Evolutionary conservation across 164 flowering plant genomes (phyloP).

Genomic region (Aristolochia fimbriata): DNA sequence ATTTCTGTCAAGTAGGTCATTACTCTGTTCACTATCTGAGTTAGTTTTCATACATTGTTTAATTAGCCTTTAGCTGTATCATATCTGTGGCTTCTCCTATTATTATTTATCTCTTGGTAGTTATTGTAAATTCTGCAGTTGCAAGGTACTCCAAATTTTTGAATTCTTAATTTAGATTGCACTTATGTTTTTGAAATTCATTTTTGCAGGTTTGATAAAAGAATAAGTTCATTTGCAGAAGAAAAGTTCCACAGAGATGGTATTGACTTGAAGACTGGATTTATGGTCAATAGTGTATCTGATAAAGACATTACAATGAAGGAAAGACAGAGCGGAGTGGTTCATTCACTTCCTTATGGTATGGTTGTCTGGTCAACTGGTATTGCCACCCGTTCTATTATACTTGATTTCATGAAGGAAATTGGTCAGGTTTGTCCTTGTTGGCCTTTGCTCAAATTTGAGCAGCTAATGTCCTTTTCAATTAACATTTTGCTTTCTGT

Average conservation of each 20-base stretch:
- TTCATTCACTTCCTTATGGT: constrained; percentile 65
- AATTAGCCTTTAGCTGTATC: background rate
- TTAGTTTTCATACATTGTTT: background rate
- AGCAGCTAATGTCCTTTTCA: too few relatives aligned
- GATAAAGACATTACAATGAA: constrained; percentile 68
- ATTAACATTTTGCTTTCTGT: too few relatives aligned
- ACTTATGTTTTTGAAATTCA: background rate
- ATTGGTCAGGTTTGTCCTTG: constrained; percentile 60
- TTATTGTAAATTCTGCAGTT: background rate
- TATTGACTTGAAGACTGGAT: constrained; percentile 70
- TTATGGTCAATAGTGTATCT: constrained; percentile 69
- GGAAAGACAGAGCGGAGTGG: constrained; percentile 35
- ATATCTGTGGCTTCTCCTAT: too few relatives aligned
- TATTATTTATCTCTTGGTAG: background rate
- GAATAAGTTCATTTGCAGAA: constrained; percentile 81
- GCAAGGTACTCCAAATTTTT: background rate
- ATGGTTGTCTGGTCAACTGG: constrained; percentile 99
- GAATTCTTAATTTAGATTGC: background rate
- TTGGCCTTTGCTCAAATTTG: too few relatives aligned
- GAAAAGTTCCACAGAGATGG: constrained; percentile 86
- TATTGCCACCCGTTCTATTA: constrained; percentile 77
- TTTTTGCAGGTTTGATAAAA: constrained; percentile 78
- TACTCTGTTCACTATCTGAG: background rate
- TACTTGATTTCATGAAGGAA: constrained; percentile 81
- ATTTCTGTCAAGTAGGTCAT: background rate